phyloP scores from a whole-genome alignment of 2,329 filamentous ascomycete genomes.

The Botrytis byssoidea region DNA sequence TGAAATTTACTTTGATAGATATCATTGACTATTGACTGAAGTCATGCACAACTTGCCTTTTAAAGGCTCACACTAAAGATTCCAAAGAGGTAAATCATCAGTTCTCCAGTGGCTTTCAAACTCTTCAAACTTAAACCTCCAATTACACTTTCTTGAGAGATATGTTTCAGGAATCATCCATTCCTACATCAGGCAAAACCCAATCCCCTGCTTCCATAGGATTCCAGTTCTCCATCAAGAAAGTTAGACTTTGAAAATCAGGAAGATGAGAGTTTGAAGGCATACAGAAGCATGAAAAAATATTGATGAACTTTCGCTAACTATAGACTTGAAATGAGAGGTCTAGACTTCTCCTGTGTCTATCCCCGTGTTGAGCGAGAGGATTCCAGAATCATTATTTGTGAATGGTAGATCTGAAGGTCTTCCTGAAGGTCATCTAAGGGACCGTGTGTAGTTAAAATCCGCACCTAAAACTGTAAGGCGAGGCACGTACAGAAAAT shows the following conservation, averaged over 20 bases:
- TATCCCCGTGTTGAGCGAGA: neutral
- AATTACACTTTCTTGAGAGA: neutral
- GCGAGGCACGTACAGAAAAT: neutral
- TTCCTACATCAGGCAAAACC: neutral
- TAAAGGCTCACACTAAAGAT: neutral
- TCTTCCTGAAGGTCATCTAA: neutral
- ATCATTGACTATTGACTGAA: neutral
- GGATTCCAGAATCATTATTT: neutral
- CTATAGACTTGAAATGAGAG: neutral
- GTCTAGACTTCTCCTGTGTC: neutral
- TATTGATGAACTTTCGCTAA: neutral
- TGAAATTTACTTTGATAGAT: too few species aligned
- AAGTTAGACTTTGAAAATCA: too few species aligned
- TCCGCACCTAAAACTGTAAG: neutral
- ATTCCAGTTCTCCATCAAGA: too few species aligned
- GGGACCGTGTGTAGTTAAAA: neutral
- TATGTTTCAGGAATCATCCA: neutral
- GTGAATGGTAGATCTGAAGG: neutral
- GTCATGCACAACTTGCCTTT: neutral
- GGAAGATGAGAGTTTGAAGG: too few species aligned
- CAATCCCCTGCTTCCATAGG: neutral
- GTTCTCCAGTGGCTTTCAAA: neutral
- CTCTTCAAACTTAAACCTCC: neutral
- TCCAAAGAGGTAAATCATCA: neutral
- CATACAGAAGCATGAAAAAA: neutral